Conservation (phyloP, 1,139 yeast species). For the Sugiyamaella xylanicola region DNA sequence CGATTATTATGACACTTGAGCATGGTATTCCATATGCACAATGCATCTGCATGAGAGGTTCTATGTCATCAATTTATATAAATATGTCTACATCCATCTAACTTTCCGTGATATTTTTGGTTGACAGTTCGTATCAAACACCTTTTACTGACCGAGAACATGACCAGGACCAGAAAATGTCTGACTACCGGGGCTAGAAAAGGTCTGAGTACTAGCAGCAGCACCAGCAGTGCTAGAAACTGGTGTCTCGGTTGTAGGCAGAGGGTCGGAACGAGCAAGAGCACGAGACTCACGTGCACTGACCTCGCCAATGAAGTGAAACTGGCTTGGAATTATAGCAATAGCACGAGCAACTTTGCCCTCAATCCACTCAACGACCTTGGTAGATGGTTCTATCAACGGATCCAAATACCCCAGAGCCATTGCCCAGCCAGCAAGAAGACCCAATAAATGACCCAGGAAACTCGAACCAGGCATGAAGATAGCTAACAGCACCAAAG, state of each 20-base stretch:
- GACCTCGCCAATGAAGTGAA: conserved; percentile 58
- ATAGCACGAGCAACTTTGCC: conserved; percentile 53
- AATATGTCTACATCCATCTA: conserved; percentile 8
- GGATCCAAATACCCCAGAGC: conserved; percentile 58
- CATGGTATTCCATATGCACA: not conserved
- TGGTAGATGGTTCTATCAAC: conserved; percentile 65
- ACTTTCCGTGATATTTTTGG: not conserved
- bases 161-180: conserved; percentile 18
- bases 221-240: not conserved
- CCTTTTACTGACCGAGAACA: conserved; percentile 12
- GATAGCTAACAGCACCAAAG: conserved; percentile 54
- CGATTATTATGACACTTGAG: too few relatives aligned
- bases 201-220: conserved; percentile 1
- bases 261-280: conserved; percentile 15
- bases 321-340: conserved; percentile 54
- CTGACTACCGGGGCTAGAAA: conserved; percentile 10
- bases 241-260: conserved; percentile 17
- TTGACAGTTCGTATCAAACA: too few relatives aligned
- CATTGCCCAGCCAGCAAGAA: conserved; percentile 54
- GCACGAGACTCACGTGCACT: conserved; percentile 49
- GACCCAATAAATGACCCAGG: conserved; percentile 66
- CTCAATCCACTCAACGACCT: conserved; percentile 69
- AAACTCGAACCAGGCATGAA: conserved; percentile 65
- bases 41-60: too few relatives aligned
- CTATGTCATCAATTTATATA: conserved; percentile 4